Evolutionary conservation across 352 stramenopile species (phyloP), one percentile per base, ranked within the genome.

Genomic region (Phytopythium delawarense): DNA sequence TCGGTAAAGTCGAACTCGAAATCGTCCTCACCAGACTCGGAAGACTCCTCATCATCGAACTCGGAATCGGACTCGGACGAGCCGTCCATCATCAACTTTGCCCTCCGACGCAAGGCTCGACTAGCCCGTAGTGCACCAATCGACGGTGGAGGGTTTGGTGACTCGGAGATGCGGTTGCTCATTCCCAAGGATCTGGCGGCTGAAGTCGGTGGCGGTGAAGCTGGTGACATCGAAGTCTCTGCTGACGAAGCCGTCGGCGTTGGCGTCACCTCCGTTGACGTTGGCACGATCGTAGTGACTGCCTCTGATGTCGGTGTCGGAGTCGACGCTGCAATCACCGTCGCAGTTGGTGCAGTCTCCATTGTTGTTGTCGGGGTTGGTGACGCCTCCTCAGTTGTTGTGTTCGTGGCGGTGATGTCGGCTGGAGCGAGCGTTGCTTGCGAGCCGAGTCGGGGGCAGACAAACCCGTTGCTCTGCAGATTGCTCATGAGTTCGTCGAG

Each of bases 401-500:
- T 20, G 21, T 51, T 32, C 45, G 21, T 20, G 2, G 8, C 45
- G 3, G n/a, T 20, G 11, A 28, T 6, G 20, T 51, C 45, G 7
- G n/a, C 21, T 25, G 45, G 21, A 15, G 45, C 45, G 11, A 32
- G 8, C 11, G 45, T 32, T 16, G 20, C 45, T 51, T 51, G 45
- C 21, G 45, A 7, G 7, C 21, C 63, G 55, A 39, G 65, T 67
- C 16, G 69, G 0, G 54, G 69, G 51, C 70, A 77, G 9, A 68
- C 61, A 45, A 76, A 74, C 0, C 70, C 66, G 37, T 74, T 68
- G 40, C 35, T 25, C 6, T 64, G 57, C 51, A 77, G 42, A 37
- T 77, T 77, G 28, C 28, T 28, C 18, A 77, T 60, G 13, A 77
- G 57, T 7, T 72, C 57, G 42, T 74, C 61, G 15, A 65, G 70